phyloP scores from a whole-genome alignment of 192 early-diverging fungal genomes.

The Powellomyces hirtus region DNA sequence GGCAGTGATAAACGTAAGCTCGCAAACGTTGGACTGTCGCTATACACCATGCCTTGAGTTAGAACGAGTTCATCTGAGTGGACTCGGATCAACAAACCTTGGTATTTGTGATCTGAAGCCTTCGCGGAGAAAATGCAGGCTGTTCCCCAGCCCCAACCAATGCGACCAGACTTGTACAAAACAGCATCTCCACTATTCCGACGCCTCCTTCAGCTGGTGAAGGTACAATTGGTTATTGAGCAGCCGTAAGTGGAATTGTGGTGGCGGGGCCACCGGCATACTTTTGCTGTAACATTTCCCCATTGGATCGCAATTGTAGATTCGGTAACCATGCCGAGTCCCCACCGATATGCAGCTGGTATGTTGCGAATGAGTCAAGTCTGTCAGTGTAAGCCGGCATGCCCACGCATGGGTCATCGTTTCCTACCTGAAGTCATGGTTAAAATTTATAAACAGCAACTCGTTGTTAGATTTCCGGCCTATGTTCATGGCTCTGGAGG shows the following conservation, averaged over 20 bases:
- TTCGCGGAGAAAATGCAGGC: constrained; percentile 78
- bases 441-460: constrained; percentile 50
- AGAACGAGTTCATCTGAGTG: too few relatives aligned
- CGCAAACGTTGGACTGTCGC: constrained; percentile 96
- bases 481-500: constrained; percentile 25
- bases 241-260: background rate
- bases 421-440: constrained; percentile 48
- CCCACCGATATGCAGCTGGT: constrained; percentile 83
- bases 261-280: constrained; percentile 26
- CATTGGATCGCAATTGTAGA: constrained; percentile 97
- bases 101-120: constrained; percentile 94
- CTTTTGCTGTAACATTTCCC: constrained; percentile 88
- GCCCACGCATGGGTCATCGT: too few relatives aligned
- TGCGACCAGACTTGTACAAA: constrained; percentile 94
- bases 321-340: constrained; percentile 80
- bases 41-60: constrained; percentile 38
- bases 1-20: constrained; percentile 89
- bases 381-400: background rate
- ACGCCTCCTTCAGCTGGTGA: constrained; percentile 76
- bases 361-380: background rate
- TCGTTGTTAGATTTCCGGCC: constrained; percentile 38
- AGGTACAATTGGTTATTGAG: background rate
- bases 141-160: constrained; percentile 93
- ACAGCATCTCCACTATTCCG: constrained; percentile 96
- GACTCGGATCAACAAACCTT: constrained; percentile 70